phyloP scores from a whole-genome alignment of 2,329 filamentous ascomycete species.

The Lithohypha guttulata region DNA sequence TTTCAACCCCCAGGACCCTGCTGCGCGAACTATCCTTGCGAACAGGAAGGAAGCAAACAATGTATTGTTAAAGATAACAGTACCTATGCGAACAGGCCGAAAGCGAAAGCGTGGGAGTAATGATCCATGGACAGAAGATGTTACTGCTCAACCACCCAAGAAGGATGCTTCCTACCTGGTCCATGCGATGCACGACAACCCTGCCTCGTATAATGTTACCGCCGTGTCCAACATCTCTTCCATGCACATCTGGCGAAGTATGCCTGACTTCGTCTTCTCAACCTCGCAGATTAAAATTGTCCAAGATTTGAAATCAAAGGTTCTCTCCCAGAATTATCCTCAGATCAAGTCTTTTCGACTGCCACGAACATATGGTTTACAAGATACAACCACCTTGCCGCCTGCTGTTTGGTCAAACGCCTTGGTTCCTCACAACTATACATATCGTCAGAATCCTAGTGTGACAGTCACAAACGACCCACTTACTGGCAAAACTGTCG shows the following conservation, averaged over 20 bases:
- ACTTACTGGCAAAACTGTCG: constrained; percentile 46
- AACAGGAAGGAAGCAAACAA: constrained; percentile 68
- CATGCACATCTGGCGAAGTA: constrained; percentile 75
- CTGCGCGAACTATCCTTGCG: constrained; percentile 67
- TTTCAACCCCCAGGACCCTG: constrained; percentile 67
- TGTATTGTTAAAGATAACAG: constrained; percentile 71
- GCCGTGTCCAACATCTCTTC: constrained; percentile 62
- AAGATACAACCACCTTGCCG: constrained; percentile 61
- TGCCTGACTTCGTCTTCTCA: constrained; percentile 75
- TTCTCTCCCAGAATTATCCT: constrained; percentile 61
- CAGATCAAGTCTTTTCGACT: constrained; percentile 56
- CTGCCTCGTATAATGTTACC: constrained; percentile 54
- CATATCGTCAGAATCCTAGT: constrained; percentile 74
- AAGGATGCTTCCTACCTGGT: constrained; percentile 46
- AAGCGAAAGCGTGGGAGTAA: constrained; percentile 72
- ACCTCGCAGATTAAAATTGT: constrained; percentile 59
- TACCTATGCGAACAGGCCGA: constrained; percentile 76
- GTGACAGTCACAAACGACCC: constrained; percentile 53
- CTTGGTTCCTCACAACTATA: constrained; percentile 27
- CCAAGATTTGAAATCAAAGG: constrained; percentile 56
- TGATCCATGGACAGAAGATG: constrained; percentile 49
- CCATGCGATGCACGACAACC: constrained; percentile 60
- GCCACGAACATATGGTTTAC: constrained; percentile 49
- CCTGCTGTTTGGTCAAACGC: constrained; percentile 33
- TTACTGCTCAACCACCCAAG: constrained; percentile 32